These are phyloP conservation scores for Golubevia pallescens DNA, from an alignment of 1,284 basidiomycete genomes.

Conservation along the genomic window DNA sequence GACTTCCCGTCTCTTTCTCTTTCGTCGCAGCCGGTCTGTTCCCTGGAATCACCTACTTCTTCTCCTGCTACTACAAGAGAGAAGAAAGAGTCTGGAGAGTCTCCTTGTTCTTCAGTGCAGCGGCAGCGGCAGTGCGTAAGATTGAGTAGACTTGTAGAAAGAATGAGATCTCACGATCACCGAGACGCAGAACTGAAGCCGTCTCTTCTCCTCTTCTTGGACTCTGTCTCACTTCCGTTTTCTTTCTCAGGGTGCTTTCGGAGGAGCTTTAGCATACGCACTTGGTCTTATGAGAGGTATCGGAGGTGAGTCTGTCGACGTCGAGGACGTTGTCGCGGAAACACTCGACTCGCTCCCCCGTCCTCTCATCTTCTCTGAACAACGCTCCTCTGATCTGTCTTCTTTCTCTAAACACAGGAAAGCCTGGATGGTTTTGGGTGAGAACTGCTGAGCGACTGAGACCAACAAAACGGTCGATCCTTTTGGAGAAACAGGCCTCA, in stretches of 20 bases:
- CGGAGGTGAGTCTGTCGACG: slow-evolving; percentile 65
- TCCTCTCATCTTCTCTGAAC: too few relatives aligned
- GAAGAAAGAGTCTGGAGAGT: slow-evolving; percentile 72
- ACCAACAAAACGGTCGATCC: background rate
- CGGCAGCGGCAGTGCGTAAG: slow-evolving; percentile 68
- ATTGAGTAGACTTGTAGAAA: slow-evolving; percentile 64
- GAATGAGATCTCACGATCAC: slow-evolving; percentile 1
- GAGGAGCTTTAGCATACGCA: slow-evolving; percentile 68
- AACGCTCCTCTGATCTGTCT: background rate
- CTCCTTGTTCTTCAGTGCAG: slow-evolving; percentile 70
- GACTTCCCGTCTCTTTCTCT: too few relatives aligned
- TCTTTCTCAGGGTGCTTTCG: slow-evolving; percentile 32
- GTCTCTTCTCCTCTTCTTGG: background rate
- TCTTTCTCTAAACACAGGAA: slow-evolving; percentile 11
- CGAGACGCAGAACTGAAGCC: background rate
- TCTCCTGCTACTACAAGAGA: slow-evolving; percentile 72
- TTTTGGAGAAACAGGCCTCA: too few relatives aligned
- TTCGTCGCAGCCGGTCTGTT: slow-evolving; percentile 66
- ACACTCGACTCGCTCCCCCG: background rate
- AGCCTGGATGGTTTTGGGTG: slow-evolving; percentile 70
- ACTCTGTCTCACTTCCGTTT: slow-evolving; percentile 5
- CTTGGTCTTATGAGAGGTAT: slow-evolving; percentile 72
- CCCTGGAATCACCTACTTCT: slow-evolving; percentile 72
- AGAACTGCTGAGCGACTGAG: background rate
- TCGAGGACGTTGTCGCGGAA: background rate